phyloP scores from a whole-genome alignment of 805 yeast species.

The Kazachstania taianensis region DNA sequence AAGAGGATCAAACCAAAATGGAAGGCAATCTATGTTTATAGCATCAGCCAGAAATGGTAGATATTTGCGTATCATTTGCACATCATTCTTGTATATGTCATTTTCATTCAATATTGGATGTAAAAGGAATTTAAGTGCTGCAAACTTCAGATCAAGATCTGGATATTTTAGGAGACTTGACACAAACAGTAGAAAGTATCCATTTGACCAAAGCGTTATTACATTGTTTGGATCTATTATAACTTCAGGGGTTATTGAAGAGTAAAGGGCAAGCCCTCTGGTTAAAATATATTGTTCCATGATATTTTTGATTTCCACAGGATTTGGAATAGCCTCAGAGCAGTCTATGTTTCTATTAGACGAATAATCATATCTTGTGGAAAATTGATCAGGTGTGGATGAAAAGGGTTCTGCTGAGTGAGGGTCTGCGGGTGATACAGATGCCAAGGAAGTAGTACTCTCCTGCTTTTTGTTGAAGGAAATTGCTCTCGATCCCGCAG shows the following conservation, averaged over 20 bases:
- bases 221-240: not conserved
- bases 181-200: slow-evolving; percentile 13
- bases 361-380: slow-evolving; percentile 12
- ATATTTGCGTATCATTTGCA: slow-evolving; percentile 12
- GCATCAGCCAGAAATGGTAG: slow-evolving; percentile 21
- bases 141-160: slow-evolving; percentile 16
- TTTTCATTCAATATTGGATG: slow-evolving; percentile 11
- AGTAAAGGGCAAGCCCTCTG: slow-evolving; percentile 12
- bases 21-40: slow-evolving; percentile 18
- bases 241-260: not conserved
- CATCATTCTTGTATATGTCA: slow-evolving; percentile 10
- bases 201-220: slow-evolving; percentile 9
- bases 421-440: too few species aligned
- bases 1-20: slow-evolving; percentile 28
- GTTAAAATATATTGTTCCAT: slow-evolving; percentile 14
- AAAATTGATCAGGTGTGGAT: too few species aligned
- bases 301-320: slow-evolving; percentile 14
- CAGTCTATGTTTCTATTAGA: slow-evolving; percentile 12
- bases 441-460: too few species aligned
- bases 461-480: too few species aligned
- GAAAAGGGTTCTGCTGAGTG: too few species aligned
- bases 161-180: slow-evolving; percentile 18
- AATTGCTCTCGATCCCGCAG: slow-evolving; percentile 5
- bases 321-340: slow-evolving; percentile 14
- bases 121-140: slow-evolving; percentile 14